Conservation (phyloP, 2,329 filamentous ascomycete genomes). For the Aureobasidium sp. region DNA sequence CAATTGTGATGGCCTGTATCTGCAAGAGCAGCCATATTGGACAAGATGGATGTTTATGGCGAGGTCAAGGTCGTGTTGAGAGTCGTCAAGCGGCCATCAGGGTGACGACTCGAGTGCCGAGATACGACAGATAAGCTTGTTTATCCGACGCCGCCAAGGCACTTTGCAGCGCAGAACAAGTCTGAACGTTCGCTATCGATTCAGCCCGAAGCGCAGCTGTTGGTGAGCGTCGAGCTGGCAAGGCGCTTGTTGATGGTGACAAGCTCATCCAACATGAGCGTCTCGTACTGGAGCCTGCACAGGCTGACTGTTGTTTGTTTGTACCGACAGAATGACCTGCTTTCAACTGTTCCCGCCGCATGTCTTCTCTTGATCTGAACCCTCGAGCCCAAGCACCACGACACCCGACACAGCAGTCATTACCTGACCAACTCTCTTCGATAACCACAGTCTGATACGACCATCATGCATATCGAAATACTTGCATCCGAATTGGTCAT, state of each 20-base stretch:
- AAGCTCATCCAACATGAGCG: conserved; percentile 3
- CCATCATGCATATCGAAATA: conserved; percentile 46
- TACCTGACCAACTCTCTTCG: background rate
- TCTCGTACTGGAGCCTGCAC: background rate
- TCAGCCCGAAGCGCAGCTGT: background rate
- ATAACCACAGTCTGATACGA: background rate
- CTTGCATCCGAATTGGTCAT: conserved; percentile 53
- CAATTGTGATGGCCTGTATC: conserved; percentile 32
- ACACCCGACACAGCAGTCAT: background rate
- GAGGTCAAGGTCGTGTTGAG: background rate
- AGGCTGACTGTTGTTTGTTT: background rate
- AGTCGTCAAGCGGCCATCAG: conserved; percentile 2
- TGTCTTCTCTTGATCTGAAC: conserved; percentile 43
- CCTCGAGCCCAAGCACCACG: background rate
- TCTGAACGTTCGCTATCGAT: background rate
- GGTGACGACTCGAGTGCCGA: conserved; percentile 4
- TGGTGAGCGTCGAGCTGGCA: conserved; percentile 3
- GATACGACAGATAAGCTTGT: too few relatives aligned
- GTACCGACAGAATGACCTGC: background rate
- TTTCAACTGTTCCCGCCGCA: conserved; percentile 46
- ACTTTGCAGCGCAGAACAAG: too few relatives aligned
- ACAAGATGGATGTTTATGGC: background rate
- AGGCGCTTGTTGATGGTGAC: background rate
- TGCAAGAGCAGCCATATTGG: background rate
- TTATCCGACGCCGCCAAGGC: background rate